Evolutionary conservation across 352 stramenopile genomes (phyloP).

Genomic region (Pythium rishiriense): DNA sequence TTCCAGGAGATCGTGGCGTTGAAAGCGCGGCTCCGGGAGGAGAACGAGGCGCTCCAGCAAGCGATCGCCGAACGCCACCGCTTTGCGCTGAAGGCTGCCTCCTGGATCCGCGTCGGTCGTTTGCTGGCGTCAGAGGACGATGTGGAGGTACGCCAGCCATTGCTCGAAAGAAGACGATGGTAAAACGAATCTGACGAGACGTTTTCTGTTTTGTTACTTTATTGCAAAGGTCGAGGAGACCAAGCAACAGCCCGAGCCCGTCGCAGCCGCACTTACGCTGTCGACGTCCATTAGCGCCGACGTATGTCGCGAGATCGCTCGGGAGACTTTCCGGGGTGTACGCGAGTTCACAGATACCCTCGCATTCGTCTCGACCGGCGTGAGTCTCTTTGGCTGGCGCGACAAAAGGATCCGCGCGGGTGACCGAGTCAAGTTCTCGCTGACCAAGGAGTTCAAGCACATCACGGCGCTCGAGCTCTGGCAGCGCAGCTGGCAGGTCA

Average conservation of each 20-base stretch:
- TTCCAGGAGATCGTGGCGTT: neutral
- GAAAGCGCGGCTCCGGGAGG: conserved; percentile 4
- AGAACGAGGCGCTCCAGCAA: conserved; percentile 15
- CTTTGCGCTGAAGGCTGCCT: neutral
- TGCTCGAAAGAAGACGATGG: too few species aligned
- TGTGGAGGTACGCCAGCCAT: too few species aligned
- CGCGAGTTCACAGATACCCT: conserved; percentile 7
- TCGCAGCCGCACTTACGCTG: neutral
- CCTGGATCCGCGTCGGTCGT: neutral
- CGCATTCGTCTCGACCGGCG: conserved; percentile 26
- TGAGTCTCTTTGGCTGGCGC: conserved; percentile 34
- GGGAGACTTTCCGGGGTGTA: conserved; percentile 8
- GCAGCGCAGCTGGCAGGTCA: conserved; percentile 8
- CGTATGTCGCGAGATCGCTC: conserved; percentile 9
- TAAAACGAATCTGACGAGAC: too few species aligned
- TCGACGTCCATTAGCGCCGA: neutral
- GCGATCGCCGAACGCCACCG: conserved; percentile 17
- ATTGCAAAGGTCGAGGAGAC: neutral
- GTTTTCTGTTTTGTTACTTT: neutral
- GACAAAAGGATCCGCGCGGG: conserved; percentile 21
- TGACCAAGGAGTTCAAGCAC: conserved; percentile 29
- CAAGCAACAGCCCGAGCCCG: neutral
- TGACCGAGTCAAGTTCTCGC: conserved; percentile 31
- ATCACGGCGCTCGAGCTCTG: conserved; percentile 17
- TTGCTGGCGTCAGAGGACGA: neutral